Conservation (phyloP, 805 yeast species). For the Candida hispaniensis region DNA sequence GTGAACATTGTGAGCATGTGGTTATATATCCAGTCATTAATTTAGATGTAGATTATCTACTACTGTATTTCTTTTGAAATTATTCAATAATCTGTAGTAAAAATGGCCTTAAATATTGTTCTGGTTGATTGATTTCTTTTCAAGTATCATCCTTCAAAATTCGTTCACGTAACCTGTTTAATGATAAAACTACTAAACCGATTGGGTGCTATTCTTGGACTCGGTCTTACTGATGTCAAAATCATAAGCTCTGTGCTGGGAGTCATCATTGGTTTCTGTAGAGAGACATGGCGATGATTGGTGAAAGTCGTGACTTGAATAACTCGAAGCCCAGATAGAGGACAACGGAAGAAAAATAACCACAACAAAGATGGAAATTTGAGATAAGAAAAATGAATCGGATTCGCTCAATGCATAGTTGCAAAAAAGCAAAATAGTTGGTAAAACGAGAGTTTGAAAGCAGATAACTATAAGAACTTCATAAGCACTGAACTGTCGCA, state of each 20-base stretch:
- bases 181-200: no score
- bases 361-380: slow-evolving; percentile 50
- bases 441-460: slow-evolving; percentile 69
- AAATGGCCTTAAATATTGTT: no score
- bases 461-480: slow-evolving; percentile 76
- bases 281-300: no score
- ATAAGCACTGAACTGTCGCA: slow-evolving; percentile 70
- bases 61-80: background rate
- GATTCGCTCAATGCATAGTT: slow-evolving; percentile 35
- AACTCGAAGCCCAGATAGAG: slow-evolving; percentile 78
- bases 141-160: no score
- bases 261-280: no score
- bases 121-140: no score
- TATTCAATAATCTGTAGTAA: no score
- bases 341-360: slow-evolving; percentile 71
- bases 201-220: no score
- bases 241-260: no score
- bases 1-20: slow-evolving; percentile 42
- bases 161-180: no score
- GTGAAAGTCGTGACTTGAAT: no score
- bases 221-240: no score
- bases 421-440: slow-evolving; percentile 55
- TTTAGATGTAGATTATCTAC: slow-evolving; percentile 1
- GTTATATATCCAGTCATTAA: slow-evolving; percentile 5
- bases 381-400: slow-evolving; percentile 34